phyloP scores from a whole-genome alignment of 805 yeast species.

The Pichia californica region DNA sequence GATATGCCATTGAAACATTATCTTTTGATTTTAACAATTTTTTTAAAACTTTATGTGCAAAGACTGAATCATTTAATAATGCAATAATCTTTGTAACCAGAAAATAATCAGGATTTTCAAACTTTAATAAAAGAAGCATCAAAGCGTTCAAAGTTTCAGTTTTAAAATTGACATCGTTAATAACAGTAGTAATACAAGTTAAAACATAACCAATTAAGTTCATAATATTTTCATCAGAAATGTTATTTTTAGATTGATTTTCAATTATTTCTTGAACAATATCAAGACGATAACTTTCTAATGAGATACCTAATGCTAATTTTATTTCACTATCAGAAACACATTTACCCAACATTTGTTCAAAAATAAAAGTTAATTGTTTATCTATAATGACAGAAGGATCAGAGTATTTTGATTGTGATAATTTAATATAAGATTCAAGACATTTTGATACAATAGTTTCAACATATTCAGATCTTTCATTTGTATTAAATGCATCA shows the following conservation, averaged over 20 bases:
- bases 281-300: constrained; percentile 85
- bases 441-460: constrained; percentile 93
- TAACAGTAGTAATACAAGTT: constrained; percentile 56
- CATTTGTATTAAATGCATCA: constrained; percentile 65
- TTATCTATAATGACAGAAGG: constrained; percentile 40
- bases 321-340: constrained; percentile 61
- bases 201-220: constrained; percentile 66
- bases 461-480: constrained; percentile 79
- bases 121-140: constrained; percentile 50
- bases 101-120: constrained; percentile 70
- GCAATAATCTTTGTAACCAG: constrained; percentile 80
- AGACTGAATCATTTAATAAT: constrained; percentile 69
- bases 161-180: constrained; percentile 62
- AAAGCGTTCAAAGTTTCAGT: constrained; percentile 55
- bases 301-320: constrained; percentile 83
- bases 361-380: constrained; percentile 65
- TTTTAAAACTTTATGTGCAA: constrained; percentile 66
- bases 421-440: constrained; percentile 64
- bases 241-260: constrained; percentile 24
- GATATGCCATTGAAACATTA: constrained; percentile 63
- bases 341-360: constrained; percentile 81
- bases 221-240: constrained; percentile 48
- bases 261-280: constrained; percentile 55
- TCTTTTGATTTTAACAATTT: constrained; percentile 40
- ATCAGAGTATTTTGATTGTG: constrained; percentile 43